A percentile compares a stretch with the other conserved stretches of the same genome.
phyloP scores from a whole-genome alignment of 257 asterid genomes.

The Linaria vulgaris region DNA sequence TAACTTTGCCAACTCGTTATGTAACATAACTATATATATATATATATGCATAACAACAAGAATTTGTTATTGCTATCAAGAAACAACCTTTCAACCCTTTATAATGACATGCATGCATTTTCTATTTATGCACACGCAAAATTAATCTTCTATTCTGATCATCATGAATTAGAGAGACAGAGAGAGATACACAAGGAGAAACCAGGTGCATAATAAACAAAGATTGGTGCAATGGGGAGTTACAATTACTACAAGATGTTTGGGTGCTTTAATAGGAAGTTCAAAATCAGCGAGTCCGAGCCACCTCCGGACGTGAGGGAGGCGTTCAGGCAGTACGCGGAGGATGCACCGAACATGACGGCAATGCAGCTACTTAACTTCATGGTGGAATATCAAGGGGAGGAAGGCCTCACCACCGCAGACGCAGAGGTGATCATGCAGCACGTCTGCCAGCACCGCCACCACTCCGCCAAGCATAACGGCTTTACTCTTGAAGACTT shows the following conservation, averaged over 20 bases:
- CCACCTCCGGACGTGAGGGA: constrained; percentile 87
- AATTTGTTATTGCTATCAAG: neutral
- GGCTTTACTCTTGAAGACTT: constrained; percentile 69
- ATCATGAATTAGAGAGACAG: constrained; percentile 3
- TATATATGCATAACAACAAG: no score
- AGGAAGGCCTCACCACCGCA: constrained; percentile 40
- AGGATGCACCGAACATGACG: constrained; percentile 52
- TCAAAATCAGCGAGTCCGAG: constrained; percentile 79
- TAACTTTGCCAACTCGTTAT: no score
- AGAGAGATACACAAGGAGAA: neutral
- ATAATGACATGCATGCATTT: neutral
- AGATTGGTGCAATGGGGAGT: constrained; percentile 60
- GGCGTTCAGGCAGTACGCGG: constrained; percentile 60
- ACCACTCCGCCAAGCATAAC: constrained; percentile 43
- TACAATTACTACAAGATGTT: constrained; percentile 91
- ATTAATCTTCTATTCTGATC: constrained; percentile 11
- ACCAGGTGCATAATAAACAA: neutral
- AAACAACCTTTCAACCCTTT: neutral
- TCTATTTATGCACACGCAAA: neutral
- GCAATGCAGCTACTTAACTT: constrained; percentile 61
- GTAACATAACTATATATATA: no score
- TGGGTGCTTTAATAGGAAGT: constrained; percentile 87
- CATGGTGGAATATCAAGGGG: constrained; percentile 66
- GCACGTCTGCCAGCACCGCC: constrained; percentile 50
- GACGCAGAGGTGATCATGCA: constrained; percentile 66